phyloP scores from a whole-genome alignment of 306 rosid species.

The Cucumis melo region DNA sequence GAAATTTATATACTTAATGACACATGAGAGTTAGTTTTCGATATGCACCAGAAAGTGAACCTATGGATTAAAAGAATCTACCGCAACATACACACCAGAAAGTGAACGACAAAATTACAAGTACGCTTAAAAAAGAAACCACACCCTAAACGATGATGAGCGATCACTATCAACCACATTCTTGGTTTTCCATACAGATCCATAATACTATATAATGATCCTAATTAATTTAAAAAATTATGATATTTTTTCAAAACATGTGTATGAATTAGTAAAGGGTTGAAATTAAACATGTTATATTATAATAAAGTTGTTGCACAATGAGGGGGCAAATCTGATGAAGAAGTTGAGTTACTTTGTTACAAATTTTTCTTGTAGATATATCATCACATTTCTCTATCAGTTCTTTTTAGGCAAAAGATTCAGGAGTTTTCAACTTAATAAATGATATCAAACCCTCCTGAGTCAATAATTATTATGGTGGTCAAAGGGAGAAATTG shows the following conservation, averaged over 20 bases:
- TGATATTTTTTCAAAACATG: not conserved
- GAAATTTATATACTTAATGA: too few species aligned
- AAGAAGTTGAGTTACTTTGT: not conserved
- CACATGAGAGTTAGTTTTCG: too few species aligned
- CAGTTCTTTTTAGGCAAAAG: not conserved
- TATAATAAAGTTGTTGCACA: not conserved
- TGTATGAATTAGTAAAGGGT: not conserved
- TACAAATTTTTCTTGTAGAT: not conserved
- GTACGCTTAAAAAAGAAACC: too few species aligned
- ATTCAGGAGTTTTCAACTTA: constrained; percentile 1
- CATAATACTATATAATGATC: not conserved
- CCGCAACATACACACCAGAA: too few species aligned
- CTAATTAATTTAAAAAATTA: too few species aligned
- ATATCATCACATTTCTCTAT: not conserved
- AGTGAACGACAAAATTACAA: too few species aligned
- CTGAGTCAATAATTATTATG: not conserved
- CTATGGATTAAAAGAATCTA: too few species aligned
- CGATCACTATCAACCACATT: too few species aligned
- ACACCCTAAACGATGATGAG: too few species aligned
- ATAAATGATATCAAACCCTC: not conserved
- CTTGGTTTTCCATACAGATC: too few species aligned
- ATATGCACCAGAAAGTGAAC: too few species aligned
- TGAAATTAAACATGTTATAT: not conserved
- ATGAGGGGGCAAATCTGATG: not conserved
- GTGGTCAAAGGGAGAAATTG: not conserved